Evolutionary conservation across 768 basidiomycete genomes (phyloP), one percentile per base, ranked within the genome.

Genomic region (Tephrocybe sp.): DNA sequence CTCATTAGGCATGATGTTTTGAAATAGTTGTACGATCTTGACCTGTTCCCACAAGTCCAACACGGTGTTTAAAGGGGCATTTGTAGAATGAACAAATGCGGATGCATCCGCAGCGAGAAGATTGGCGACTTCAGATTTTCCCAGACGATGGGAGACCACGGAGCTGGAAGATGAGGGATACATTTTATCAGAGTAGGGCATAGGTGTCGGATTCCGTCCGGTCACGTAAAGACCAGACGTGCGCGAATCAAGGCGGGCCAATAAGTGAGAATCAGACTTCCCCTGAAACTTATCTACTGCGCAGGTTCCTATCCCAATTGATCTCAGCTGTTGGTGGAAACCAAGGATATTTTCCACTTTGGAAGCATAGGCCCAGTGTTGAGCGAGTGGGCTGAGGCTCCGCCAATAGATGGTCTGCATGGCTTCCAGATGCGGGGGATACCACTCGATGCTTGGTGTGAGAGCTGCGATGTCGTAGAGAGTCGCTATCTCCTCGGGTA

Each of bases 371-470:
- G 48, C 61, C 41, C 62, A 55, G 44, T 71, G 66, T 38, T 75
- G 74, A 2, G 68, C 54, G 22, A 53, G 42, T 1, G 59, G 49
- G 11, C 54, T 51, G 18, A 68, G 53, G 16, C 38, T 21, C 9
- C 54, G 60, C 77, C 76, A 70, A 25, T 60, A 24, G 0, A 76
- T 67, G 2, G 53, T 64, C 52, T 79, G 70, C 75, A 78, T 79
- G 16, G 53, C 57, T 8, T 28, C 53, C 13, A 69, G 57, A 31
- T 73, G 64, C 8, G 19, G 4, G 0, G 77, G 76, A 55, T 76
- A 72, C 56, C 67, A 79, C 2, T 42, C 40, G 9, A 75, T 57
- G 3, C 15, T 13, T 1, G 76, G 71, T n/a, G 61, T 66, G 13
- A 79, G 54, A 5, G 55, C 49, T 11, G 56, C 53, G 25, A 78